phyloP scores from a whole-genome alignment of 345 rosid genomes.

The Stellera chamaejasme region DNA sequence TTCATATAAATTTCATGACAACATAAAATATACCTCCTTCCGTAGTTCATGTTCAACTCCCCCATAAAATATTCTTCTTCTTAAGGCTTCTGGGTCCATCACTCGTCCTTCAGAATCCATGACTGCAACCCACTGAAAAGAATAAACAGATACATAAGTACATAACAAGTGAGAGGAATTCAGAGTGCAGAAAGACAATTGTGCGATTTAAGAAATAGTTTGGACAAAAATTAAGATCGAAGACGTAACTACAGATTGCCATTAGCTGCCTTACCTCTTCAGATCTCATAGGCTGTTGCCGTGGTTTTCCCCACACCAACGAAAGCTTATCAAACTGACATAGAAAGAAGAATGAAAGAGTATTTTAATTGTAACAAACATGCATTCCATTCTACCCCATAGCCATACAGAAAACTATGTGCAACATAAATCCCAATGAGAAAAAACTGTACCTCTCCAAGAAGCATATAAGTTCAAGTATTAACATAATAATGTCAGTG shows the following conservation, averaged over 20 bases:
- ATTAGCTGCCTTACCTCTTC: slow-evolving; percentile 48
- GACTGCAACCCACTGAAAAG: slow-evolving; percentile 67
- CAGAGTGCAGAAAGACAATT: background rate
- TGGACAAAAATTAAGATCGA: no score
- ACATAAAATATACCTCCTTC: slow-evolving; percentile 53
- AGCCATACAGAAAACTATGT: no score
- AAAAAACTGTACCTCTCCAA: no score
- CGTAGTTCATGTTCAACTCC: slow-evolving; percentile 74
- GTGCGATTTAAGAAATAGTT: no score
- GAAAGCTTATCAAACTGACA: slow-evolving; percentile 71
- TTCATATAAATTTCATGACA: slow-evolving; percentile 2
- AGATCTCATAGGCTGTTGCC: slow-evolving; percentile 63
- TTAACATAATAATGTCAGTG: no score
- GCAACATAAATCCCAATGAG: background rate
- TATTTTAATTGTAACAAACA: slow-evolving; percentile 1
- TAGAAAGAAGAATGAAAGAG: slow-evolving; percentile 9
- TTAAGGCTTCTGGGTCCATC: slow-evolving; percentile 55
- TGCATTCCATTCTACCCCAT: background rate
- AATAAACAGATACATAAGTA: slow-evolving; percentile 10
- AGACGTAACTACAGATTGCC: background rate
- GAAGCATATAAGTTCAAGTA: no score
- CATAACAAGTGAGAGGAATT: slow-evolving; percentile 5
- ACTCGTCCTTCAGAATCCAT: slow-evolving; percentile 88
- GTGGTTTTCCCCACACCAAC: slow-evolving; percentile 89
- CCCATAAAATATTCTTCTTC: slow-evolving; percentile 86